phyloP scores from a whole-genome alignment of 257 asterid genomes.

The Solanum ossicruentum region DNA sequence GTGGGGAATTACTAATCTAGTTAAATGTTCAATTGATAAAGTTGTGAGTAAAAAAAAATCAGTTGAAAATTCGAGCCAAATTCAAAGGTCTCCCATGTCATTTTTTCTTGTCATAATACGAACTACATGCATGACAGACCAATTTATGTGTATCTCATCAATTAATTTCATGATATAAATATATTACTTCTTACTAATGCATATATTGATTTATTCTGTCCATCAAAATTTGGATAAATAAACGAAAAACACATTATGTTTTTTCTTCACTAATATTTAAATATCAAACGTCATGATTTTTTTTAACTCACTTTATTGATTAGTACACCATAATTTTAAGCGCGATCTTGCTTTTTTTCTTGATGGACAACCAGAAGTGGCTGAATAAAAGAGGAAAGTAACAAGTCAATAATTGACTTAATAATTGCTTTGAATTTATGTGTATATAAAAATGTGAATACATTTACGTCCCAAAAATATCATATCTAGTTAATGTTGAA shows the following conservation, averaged over 20 bases:
- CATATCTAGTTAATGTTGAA: neutral
- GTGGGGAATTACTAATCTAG: no score
- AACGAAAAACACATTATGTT: neutral
- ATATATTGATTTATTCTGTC: neutral
- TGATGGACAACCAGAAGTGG: neutral
- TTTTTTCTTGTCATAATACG: no score
- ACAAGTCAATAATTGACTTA: neutral
- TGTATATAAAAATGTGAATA: neutral
- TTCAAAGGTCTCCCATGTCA: no score
- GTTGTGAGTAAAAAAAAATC: no score
- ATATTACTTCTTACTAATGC: neutral
- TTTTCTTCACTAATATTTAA: neutral
- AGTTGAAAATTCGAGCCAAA: no score
- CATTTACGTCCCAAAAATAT: neutral
- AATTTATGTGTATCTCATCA: no score
- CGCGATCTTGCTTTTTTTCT: neutral
- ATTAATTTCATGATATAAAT: neutral
- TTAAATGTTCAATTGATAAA: no score
- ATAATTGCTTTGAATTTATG: neutral
- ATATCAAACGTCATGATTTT: fast-evolving
- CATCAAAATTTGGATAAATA: neutral
- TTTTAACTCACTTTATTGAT: neutral
- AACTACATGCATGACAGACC: no score
- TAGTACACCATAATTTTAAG: no score
- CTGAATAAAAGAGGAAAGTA: neutral